Evolutionary conservation across 345 rosid genomes (phyloP).

Genomic region (Salix exigua): DNA sequence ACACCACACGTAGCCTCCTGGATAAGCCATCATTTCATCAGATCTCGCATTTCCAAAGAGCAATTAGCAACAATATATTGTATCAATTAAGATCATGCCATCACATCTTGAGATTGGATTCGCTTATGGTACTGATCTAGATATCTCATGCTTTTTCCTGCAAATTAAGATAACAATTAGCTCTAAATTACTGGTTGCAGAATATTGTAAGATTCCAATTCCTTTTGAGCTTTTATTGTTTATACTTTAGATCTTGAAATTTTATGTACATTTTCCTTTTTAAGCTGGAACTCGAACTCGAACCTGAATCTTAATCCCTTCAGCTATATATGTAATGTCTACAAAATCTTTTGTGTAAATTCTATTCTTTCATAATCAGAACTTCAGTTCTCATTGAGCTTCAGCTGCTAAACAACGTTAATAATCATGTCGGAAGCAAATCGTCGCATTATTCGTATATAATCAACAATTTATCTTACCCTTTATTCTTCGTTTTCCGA

Average conservation of each 20-base stretch:
- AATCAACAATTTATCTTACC: background rate
- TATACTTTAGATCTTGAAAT: background rate
- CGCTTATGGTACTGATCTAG: background rate
- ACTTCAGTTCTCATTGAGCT: background rate
- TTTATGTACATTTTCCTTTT: background rate
- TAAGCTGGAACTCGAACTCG: background rate
- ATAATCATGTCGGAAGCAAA: background rate
- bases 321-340: background rate
- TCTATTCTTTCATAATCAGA: background rate
- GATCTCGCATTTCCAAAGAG: background rate
- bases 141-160: background rate
- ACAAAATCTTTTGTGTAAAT: background rate
- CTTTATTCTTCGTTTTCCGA: background rate
- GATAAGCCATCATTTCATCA: background rate
- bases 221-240: background rate
- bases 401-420: background rate
- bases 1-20: background rate
- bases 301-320: background rate
- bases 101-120: background rate
- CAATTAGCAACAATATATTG: background rate
- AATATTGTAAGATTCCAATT: background rate
- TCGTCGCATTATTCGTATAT: background rate
- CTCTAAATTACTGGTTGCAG: background rate
- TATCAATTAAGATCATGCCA: background rate
- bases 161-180: background rate